phyloP scores from a whole-genome alignment of 2,329 filamentous ascomycete species.

The Neoascochyta sp. region DNA sequence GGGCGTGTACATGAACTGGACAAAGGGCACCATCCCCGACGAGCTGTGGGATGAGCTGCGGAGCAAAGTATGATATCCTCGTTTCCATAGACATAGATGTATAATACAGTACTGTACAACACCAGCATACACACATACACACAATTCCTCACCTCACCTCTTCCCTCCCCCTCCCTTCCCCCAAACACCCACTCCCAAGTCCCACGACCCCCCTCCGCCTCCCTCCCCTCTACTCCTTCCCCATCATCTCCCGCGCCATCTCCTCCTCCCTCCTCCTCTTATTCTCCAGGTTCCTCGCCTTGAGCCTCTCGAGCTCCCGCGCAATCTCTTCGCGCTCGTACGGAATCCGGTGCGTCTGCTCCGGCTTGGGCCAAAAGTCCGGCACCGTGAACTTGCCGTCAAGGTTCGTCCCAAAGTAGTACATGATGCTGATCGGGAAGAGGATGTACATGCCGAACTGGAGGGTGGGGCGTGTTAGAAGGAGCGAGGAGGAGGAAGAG shows the following conservation, averaged over 20 bases:
- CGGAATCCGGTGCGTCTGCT: constrained; percentile 72
- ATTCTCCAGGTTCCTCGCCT: constrained; percentile 46
- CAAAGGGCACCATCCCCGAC: constrained; percentile 40
- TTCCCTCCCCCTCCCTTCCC: too few relatives aligned
- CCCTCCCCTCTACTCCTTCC: constrained; percentile 7
- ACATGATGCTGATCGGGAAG: constrained; percentile 99
- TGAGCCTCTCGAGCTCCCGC: constrained; percentile 71
- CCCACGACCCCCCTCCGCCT: background rate
- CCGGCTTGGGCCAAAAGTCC: constrained; percentile 87
- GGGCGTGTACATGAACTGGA: constrained; percentile 70
- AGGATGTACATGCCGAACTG: constrained; percentile 98
- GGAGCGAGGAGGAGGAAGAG: constrained; percentile 4
- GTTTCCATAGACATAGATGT: constrained; percentile 17
- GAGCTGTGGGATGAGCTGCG: constrained; percentile 40
- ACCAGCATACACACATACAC: constrained; percentile 11
- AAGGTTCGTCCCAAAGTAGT: constrained; percentile 98
- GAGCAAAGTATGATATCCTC: constrained; percentile 33
- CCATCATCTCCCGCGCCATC: constrained; percentile 26
- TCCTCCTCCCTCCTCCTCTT: constrained; percentile 48
- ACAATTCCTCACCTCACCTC: constrained; percentile 2
- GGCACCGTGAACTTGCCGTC: constrained; percentile 78
- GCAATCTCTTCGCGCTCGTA: constrained; percentile 78
- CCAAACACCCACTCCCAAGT: too few relatives aligned
- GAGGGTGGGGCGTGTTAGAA: constrained; percentile 3
- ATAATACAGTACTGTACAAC: constrained; percentile 28